Evolutionary conservation across 2,329 filamentous ascomycete species (phyloP), one percentile per base, ranked within the genome.

Genomic region (Exophiala viscosa): DNA sequence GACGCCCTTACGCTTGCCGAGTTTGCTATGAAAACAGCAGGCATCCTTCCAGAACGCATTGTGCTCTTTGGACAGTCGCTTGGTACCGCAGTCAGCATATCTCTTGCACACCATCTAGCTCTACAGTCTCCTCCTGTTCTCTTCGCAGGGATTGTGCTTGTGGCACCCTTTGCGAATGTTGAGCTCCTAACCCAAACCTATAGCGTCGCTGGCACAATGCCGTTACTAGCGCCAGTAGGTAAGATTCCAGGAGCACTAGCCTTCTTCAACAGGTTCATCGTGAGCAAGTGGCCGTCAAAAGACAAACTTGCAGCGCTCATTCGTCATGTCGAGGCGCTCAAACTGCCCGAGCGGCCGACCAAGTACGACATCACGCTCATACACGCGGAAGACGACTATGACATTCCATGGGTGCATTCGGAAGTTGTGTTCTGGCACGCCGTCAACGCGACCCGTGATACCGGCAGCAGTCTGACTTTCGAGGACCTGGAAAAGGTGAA

Each of bases 21-120:
- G 9, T 85, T 80, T 74, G 81, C 78, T 0, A 70, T 77, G 49
- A 67, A 78, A 1, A 72, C 71, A 0, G 80, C 76, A 2, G 66
- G 69, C 0, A 77, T 85, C 3, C 76, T 79, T 1, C 70, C 79
- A 0, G 72, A 73, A 2, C 74, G 77, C 0, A 84, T 83, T 35
- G 70, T 82, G n/a, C 64, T 85, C 17, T 84, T 81, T 53, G 76
- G 72, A 0, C 82, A 85, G 59, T 83, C 78, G 0, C 68, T 85
- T 31, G 82, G 82, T 3, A 82, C 81, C 1, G 81, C 75, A 0
- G 76, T 80, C 7, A 70, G 69, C 28, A 58, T 75, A 9, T 73
- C 74, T 5, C 65, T 81, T 1, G 68, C 72, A 1, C 67, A 75
- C 32, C 69, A 75, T 41, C 71, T 74, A 41, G 72, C 73, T 0